Evolutionary conservation across 768 basidiomycete species (phyloP), one percentile per base, ranked within the genome.

Genomic region (Suillus fuscotomentosus): DNA sequence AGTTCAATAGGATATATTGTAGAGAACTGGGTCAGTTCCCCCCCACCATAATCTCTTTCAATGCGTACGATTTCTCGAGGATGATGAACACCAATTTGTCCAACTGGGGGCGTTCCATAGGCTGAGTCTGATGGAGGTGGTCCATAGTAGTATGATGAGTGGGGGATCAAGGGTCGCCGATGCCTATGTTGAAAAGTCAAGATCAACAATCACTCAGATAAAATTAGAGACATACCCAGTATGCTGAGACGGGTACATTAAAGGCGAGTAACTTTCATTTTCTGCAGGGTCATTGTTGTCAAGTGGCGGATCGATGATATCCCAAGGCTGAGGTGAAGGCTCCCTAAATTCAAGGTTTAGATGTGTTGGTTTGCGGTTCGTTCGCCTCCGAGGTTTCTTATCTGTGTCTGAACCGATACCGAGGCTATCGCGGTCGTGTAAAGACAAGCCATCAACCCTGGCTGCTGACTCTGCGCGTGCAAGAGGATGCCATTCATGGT

Each of bases 11-110:
- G 95, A 76, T 91, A 99, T 67, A 89, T 86, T 0, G 94, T 85
- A 41, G 92, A 84, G 75, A 99, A 97, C 77, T 98, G 97, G 38
- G 88, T 84, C 8, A 96, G 80, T 73, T 99, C 97, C 3, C 97
- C 97, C 1, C 89, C 88, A 15, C 81, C 86, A 74, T 97, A 99
- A 75, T 99, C 97, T 61, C 97, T 80, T 76, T 99, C 97, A 48
- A 99, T 80, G 53, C 97, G 83, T 60, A 99, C 80, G 64, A 99
- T 86, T 79, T 98, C 97, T 61, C 96, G 87, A 17, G 97, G 96
- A 69, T 93, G 88, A 73, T 97, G 93, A 27, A 89, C 77, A 3
- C 95, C 96, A 63, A 99, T 90, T 60, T 89, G 88, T 1, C 97
- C 97, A 7, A 90, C 78, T 10, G 94, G 94, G 2, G 82, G 77